Base-by-base conservation (phyloP, 2,329 filamentous ascomycete species). In the Aciculosporium take region DNA sequence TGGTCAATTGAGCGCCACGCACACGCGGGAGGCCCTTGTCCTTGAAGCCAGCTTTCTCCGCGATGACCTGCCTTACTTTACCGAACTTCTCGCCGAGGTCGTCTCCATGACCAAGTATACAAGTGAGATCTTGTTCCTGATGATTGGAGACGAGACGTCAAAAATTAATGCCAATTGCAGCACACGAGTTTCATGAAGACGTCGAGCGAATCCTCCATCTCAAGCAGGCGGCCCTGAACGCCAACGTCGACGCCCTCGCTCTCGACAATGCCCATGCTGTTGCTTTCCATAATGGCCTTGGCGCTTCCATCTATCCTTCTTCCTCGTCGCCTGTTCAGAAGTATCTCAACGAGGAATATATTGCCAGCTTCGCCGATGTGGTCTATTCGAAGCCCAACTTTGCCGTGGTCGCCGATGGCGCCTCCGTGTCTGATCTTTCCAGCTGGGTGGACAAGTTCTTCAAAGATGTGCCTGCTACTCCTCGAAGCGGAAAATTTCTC, bases 381-480 rank as follows among this genome's bases (percentile, higher is more conserved):
- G 88, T 83, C 54, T 98, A 91, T 65, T 72, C 79, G 54, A 94
- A 93, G 73, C 68, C 81, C 56, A 95, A 94, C 66, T 81, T 98
- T 53, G 86, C 89, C 47, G 69, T 98, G 48, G 81, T 96, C 50
- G 86, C 84, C 56, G 93, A 94, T 56, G 91, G 91, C 50, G 81
- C 87, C 49, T 79, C 80, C 51, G 72, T 85, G 51, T 68, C 72
- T 44, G 78, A 84, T 48, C 69, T 96, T 51, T 74, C 75, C 56
- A 93, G 91, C 69, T 96, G 89, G 88, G 80, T 93, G 48, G 77
- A 79, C 57, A 79, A 94, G 60, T 95, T 95, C 75, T 96, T 98
- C 73, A 77, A 79, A 61, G 71, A 73, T 45, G 70, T 83, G 38
- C 73, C 80, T 44, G 61, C 69, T 52, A 63, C 70, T 48, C 59